phyloP scores from a whole-genome alignment of 2,329 filamentous ascomycete species.

The Dactylellina parvicollis region DNA sequence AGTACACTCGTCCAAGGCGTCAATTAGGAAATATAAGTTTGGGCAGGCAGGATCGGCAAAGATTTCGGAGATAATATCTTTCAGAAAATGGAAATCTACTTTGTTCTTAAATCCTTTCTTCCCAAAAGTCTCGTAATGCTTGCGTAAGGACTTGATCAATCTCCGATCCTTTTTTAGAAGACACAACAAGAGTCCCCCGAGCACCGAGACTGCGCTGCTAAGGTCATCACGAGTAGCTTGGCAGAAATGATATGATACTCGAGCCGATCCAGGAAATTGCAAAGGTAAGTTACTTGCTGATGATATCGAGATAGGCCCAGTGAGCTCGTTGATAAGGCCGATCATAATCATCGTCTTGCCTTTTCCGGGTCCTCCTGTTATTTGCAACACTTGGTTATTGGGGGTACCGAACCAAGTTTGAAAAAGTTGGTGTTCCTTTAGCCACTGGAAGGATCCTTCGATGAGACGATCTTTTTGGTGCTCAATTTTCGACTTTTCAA shows the following conservation, averaged over 20 bases:
- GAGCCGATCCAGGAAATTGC: neutral
- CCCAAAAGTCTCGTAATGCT: neutral
- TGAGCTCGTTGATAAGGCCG: slow-evolving; percentile 58
- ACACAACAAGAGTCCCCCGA: slow-evolving; percentile 64
- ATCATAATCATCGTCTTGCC: slow-evolving; percentile 61
- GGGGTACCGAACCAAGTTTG: slow-evolving; percentile 56
- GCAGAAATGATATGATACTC: slow-evolving; percentile 63
- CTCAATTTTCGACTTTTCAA: slow-evolving; percentile 55
- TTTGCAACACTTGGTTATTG: slow-evolving; percentile 59
- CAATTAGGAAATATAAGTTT: slow-evolving; percentile 61
- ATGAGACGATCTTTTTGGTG: slow-evolving; percentile 57
- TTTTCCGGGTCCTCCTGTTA: slow-evolving; percentile 61
- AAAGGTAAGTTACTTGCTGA: neutral
- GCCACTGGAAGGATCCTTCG: slow-evolving; percentile 60
- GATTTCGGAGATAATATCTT: slow-evolving; percentile 62
- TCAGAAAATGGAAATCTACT: neutral
- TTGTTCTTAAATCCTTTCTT: neutral
- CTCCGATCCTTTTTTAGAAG: slow-evolving; percentile 58
- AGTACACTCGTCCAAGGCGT: slow-evolving; percentile 65
- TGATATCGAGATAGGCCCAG: slow-evolving; percentile 3
- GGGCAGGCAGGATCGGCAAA: slow-evolving; percentile 60
- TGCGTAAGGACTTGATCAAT: neutral
- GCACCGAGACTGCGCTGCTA: slow-evolving; percentile 62
- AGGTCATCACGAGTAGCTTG: slow-evolving; percentile 61
- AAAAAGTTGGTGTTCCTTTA: slow-evolving; percentile 59